These are phyloP conservation scores for Funneliformis geosporum DNA, from an alignment of 192 early-diverging fungal genomes.

Conservation along the genomic window DNA sequence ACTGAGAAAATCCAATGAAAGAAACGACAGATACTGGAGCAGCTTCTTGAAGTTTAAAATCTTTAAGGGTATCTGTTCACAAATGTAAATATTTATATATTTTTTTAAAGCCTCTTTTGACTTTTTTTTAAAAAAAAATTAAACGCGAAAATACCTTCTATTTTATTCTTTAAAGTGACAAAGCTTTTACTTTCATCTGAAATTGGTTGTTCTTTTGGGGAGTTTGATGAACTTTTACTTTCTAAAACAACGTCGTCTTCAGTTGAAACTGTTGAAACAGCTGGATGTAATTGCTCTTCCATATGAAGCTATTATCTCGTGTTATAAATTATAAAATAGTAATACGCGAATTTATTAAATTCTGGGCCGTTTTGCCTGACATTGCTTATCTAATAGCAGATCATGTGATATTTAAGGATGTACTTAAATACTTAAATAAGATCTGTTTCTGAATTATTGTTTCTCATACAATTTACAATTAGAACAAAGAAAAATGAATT, in stretches of 20 bases:
- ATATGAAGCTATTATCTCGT: neutral
- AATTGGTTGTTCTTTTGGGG: neutral
- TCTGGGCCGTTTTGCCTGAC: no score
- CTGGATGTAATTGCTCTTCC: neutral
- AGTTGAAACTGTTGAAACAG: neutral
- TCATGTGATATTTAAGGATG: no score
- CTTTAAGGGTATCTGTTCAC: neutral
- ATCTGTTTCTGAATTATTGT: no score
- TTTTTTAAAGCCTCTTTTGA: neutral
- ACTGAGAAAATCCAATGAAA: conserved; percentile 25
- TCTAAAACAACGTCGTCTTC: neutral
- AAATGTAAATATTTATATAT: neutral
- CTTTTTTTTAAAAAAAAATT: no score
- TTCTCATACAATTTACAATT: no score
- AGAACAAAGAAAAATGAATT: no score
- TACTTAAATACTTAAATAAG: no score
- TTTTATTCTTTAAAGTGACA: neutral
- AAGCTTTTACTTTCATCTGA: neutral
- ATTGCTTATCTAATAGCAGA: no score
- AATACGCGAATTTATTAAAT: no score
- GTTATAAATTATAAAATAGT: no score
- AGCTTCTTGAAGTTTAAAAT: neutral
- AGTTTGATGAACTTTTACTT: neutral
- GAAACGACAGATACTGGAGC: conserved; percentile 16
- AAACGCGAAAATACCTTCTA: neutral